Conservation (phyloP, 2,329 filamentous ascomycete genomes). For the Ophiostoma perfectum region DNA sequence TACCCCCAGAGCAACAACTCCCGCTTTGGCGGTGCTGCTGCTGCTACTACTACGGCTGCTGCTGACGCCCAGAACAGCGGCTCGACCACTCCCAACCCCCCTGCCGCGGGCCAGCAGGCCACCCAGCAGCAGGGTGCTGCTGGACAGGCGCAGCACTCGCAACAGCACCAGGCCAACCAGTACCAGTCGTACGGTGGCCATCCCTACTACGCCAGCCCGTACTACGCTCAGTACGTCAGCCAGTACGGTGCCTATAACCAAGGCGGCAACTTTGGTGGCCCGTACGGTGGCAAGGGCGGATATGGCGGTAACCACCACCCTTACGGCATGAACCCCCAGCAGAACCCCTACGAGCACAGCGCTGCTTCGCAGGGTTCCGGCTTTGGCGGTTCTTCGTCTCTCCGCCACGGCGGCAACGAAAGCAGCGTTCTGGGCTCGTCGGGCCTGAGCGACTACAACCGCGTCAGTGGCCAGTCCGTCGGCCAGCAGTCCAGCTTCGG, state of each 20-base stretch:
- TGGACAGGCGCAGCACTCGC: conserved; percentile 33
- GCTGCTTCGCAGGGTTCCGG: conserved; percentile 43
- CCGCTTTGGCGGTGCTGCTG: conserved; percentile 48
- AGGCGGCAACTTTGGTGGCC: conserved; percentile 43
- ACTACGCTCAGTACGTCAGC: conserved; percentile 56
- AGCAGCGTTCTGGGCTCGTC: conserved; percentile 43
- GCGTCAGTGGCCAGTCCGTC: conserved; percentile 43
- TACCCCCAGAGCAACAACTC: conserved; percentile 72
- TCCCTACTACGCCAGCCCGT: conserved; percentile 58
- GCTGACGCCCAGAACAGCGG: conserved; percentile 78
- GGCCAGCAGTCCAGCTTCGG: conserved; percentile 49
- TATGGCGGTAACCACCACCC: conserved; percentile 52
- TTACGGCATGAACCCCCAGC: conserved; percentile 51
- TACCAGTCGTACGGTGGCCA: conserved; percentile 39
- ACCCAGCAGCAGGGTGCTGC: conserved; percentile 32
- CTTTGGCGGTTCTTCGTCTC: conserved; percentile 48
- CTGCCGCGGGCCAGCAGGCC: conserved; percentile 42
- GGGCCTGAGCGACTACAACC: conserved; percentile 49
- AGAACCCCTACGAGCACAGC: conserved; percentile 48
- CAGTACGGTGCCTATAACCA: conserved; percentile 42
- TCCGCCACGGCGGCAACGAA: conserved; percentile 46
- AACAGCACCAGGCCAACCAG: conserved; percentile 31
- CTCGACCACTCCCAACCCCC: conserved; percentile 83
- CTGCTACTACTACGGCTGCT: conserved; percentile 30
- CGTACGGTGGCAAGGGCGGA: conserved; percentile 51